Base-by-base conservation (phyloP, 1,284 basidiomycete genomes). In the Ceratobasidium sp. region DNA sequence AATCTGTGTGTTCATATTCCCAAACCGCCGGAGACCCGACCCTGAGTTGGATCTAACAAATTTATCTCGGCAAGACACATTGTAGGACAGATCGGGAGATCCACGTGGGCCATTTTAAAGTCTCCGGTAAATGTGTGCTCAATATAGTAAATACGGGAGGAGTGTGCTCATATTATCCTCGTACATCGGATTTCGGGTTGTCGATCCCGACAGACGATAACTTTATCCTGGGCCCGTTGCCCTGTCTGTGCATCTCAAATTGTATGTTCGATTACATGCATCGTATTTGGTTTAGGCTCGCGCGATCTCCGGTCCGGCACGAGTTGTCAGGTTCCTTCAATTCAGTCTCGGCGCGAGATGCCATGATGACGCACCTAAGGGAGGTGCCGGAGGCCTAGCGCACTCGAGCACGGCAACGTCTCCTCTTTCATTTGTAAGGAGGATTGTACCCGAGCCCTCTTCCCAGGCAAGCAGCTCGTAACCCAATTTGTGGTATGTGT, bases 401-500 rank as follows among this genome's bases (percentile, higher is more conserved):
- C 62, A 65, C 27, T 65, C 62, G 20, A 65, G 62, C 17, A 65
- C 38, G 22, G 38, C 35, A 1, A 42, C 17, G 15, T 65, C 49
- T 20, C 62, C 62, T 17, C 34, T 7, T 25, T 31, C 20, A 29
- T 17, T 65, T n/a, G 32, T 38, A 35, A 65, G 10, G 8, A 65
- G 3, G 31, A 53, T 17, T 1, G 62, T 40, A 4, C 62, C 62
- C 10, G 32, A 32, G 15, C 49, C 35, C 49, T 65, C 62, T 47
- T 65, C 62, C 62, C 62, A 65, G n/a, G 62, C 62, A n/a, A 65
- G 20, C 13, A 53, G 29, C 20, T 65, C 62, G 35, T 53, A 53
- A 31, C 20, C 34, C 3, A 53, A 12, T 15, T 3, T 29, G 12
- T 20, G 10, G 15, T 27, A 35, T 1, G 49, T 65, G 8, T 38